These are phyloP conservation scores for Fusarium scirpi DNA, from an alignment of 2,329 filamentous ascomycete genomes.

Conservation along the genomic window DNA sequence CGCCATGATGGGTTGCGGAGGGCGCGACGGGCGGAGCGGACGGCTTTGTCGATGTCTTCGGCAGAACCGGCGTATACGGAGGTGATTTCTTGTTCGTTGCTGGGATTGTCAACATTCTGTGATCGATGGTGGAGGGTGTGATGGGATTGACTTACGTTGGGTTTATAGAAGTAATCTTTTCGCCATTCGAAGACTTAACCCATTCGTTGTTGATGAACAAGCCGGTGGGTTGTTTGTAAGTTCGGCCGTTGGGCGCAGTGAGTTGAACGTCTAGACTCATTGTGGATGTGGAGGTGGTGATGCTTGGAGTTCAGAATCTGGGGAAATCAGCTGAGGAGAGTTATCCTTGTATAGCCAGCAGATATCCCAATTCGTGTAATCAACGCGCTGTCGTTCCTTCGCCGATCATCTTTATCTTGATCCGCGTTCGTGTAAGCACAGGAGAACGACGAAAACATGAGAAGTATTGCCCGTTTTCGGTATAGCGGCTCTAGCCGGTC, in stretches of 20 bases:
- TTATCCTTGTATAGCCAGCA: conserved; percentile 23
- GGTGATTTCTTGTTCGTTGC: conserved; percentile 50
- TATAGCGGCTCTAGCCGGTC: conserved; percentile 9
- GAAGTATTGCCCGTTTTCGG: conserved; percentile 17
- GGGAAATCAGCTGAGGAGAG: conserved; percentile 14
- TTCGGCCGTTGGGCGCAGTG: conserved; percentile 69
- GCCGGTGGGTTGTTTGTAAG: conserved; percentile 74
- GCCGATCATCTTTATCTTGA: neutral
- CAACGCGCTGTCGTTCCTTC: neutral
- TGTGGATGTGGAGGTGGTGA: neutral
- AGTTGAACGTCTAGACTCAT: conserved; percentile 47
- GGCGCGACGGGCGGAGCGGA: conserved; percentile 69
- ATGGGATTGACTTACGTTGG: conserved; percentile 47
- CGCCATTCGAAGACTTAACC: conserved; percentile 67
- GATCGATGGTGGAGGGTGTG: neutral
- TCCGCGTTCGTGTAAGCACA: neutral
- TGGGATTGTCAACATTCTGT: conserved; percentile 7
- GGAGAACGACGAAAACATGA: neutral
- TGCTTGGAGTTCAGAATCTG: neutral
- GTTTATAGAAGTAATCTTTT: conserved; percentile 72
- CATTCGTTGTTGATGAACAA: conserved; percentile 85
- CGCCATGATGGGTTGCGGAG: conserved; percentile 77
- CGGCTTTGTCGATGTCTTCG: conserved; percentile 51
- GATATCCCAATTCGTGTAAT: neutral
- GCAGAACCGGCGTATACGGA: conserved; percentile 49